phyloP scores from a whole-genome alignment of 208 protist species.

The Leishmania aethiopica region DNA sequence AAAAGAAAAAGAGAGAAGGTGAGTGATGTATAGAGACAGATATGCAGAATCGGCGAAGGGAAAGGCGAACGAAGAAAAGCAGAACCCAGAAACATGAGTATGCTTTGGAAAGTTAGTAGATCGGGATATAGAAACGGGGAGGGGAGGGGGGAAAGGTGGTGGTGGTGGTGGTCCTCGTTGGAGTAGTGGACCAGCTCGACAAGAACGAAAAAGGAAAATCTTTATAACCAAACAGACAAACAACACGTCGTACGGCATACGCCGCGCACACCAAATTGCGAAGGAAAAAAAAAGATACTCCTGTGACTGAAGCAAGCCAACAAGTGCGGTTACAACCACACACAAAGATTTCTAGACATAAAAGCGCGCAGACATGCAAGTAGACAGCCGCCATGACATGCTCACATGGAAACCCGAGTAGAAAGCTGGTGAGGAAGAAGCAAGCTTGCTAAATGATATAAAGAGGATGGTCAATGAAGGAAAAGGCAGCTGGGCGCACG shows the following conservation, averaged over 20 bases:
- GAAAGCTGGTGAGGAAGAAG: not conserved
- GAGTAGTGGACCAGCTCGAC: not conserved
- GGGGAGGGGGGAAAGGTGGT: not conserved
- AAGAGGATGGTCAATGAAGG: not conserved
- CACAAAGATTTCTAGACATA: not conserved
- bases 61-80: too few species aligned
- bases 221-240: not conserved
- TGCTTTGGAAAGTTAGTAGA: not conserved
- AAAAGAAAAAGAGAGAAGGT: too few species aligned
- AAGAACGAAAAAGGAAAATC: not conserved
- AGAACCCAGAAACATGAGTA: too few species aligned
- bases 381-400: not conserved
- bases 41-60: too few species aligned
- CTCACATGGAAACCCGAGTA: not conserved
- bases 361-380: not conserved
- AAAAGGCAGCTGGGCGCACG: not conserved
- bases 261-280: not conserved
- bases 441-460: not conserved
- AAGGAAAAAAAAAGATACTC: not conserved
- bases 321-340: not conserved
- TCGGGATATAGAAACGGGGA: not conserved
- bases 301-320: not conserved
- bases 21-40: too few species aligned
- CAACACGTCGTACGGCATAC: not conserved
- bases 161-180: not conserved